phyloP scores from a whole-genome alignment of 106 monocot genomes.

The Xerophyta viscosa region DNA sequence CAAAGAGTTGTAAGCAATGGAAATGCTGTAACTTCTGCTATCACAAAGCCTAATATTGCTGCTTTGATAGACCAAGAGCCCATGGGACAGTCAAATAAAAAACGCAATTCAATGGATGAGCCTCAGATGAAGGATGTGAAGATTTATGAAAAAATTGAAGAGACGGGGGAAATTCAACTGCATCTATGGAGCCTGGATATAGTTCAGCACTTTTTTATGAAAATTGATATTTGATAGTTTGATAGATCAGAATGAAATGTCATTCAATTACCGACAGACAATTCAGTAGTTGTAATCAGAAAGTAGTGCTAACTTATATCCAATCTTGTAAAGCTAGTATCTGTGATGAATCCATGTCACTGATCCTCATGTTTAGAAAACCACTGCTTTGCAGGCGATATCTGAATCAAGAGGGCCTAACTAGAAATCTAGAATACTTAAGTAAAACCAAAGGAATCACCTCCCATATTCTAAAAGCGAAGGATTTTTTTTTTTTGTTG shows the following conservation, averaged over 20 bases:
- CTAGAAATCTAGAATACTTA: too few relatives aligned
- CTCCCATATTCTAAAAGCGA: too few relatives aligned
- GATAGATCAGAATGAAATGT: neutral
- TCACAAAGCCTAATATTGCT: neutral
- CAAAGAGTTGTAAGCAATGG: neutral
- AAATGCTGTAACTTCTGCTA: neutral
- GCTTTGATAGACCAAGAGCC: neutral
- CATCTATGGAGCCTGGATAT: slow-evolving; percentile 2
- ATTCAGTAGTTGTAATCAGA: too few relatives aligned
- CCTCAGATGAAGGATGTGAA: neutral
- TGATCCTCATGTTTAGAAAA: too few relatives aligned
- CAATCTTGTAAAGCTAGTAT: too few relatives aligned
- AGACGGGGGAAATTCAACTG: neutral
- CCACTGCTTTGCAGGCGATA: too few relatives aligned
- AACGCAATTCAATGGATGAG: neutral
- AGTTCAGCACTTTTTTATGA: neutral
- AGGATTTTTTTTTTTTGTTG: too few relatives aligned
- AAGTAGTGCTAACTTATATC: too few relatives aligned
- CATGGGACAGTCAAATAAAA: neutral
- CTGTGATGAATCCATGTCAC: too few relatives aligned
- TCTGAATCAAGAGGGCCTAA: too few relatives aligned
- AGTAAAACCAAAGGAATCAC: too few relatives aligned
- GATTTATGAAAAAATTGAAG: neutral
- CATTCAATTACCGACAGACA: too few relatives aligned
- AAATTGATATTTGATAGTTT: neutral